A percentile compares a stretch with the other conserved stretches of the same genome.
Conservation (phyloP, 2,329 filamentous ascomycete genomes). For the Nigrograna mackinnonii region DNA sequence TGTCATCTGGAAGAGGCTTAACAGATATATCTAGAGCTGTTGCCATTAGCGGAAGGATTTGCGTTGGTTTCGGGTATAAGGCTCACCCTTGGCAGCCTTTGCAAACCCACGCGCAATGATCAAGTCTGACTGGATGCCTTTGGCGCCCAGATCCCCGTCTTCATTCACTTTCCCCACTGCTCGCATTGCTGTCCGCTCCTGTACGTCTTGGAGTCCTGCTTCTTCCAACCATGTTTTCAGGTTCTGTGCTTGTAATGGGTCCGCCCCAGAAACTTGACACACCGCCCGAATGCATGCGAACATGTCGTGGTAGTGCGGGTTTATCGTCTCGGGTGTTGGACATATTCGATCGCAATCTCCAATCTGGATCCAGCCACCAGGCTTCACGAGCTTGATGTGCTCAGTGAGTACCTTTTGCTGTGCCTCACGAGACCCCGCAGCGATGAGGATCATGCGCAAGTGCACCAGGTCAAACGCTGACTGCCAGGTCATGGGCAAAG, state of each 20-base stretch:
- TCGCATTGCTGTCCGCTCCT: conserved; percentile 10
- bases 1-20: conserved; percentile 7
- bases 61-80: too few relatives aligned
- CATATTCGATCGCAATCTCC: conserved; percentile 13
- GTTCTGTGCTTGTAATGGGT: conserved; percentile 8
- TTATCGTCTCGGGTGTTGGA: conserved; percentile 8
- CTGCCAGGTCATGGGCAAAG: conserved; percentile 5
- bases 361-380: conserved; percentile 13
- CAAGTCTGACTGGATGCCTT: conserved; percentile 9
- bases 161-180: conserved; percentile 11
- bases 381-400: conserved; percentile 7
- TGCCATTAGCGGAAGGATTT: too few relatives aligned
- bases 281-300: conserved; percentile 12
- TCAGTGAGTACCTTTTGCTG: conserved; percentile 9
- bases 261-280: conserved; percentile 5
- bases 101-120: conserved; percentile 12
- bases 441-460: conserved; percentile 12
- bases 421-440: conserved; percentile 7
- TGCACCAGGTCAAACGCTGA: conserved; percentile 11
- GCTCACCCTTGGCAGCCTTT: conserved; percentile 9
- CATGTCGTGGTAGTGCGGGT: conserved; percentile 13
- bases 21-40: conserved; percentile 2
- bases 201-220: conserved; percentile 11
- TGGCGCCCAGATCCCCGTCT: conserved; percentile 5
- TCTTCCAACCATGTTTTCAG: conserved; percentile 12